Evolutionary conservation across 495 filamentous ascomycete genomes (phyloP), one percentile per base, ranked within the genome.

Genomic region (Talaromyces proteolyticus): DNA sequence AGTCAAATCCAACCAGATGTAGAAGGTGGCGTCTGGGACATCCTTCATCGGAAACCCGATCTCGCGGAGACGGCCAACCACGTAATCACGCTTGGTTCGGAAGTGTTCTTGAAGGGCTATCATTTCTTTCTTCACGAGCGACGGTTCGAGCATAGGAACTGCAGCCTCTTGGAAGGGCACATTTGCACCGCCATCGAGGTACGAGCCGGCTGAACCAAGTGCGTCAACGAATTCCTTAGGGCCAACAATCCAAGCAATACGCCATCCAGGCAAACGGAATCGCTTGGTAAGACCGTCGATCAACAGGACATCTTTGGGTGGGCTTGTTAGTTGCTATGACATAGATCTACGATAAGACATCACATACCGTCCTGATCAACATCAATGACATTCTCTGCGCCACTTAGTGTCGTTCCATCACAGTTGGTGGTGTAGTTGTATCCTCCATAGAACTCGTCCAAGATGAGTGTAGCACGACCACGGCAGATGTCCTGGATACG

Each of bases 221-320:
- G 92, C 90, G 62, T 88, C 86, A 71, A 97, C 87, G 71, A 96
- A 97, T 50, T 95, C 92, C 73, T 96, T 96, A 43, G 92, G 92
- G 2, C 92, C 92, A 43, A 97, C 66, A 53, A 97, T 86, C 92
- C 92, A 96, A 7, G 91, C 91, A 42, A 97, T 90, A 54, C 92
- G 88, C 91, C 92, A 97, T 49, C 92, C 92, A 3, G 92, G 92
- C 2, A 97, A 81, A 54, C 92, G 84, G 80, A 97, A 97, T 46
- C 90, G 87, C 78, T 97, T 97, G 50, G 92, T 97, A 16, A 97
- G 80, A 38, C 92, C 92, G 65, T 97, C 92, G 48, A 97, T 91
- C 58, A 97, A 85, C 38, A 97, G 81, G 6, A 97, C 91, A 56
- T 94, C 77, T 74, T n/a, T n/a, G 5, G 24, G 29, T 58, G 34